These are phyloP conservation scores for Botrytis paeoniae DNA, from an alignment of 2,329 filamentous ascomycete genomes.

Conservation along the genomic window DNA sequence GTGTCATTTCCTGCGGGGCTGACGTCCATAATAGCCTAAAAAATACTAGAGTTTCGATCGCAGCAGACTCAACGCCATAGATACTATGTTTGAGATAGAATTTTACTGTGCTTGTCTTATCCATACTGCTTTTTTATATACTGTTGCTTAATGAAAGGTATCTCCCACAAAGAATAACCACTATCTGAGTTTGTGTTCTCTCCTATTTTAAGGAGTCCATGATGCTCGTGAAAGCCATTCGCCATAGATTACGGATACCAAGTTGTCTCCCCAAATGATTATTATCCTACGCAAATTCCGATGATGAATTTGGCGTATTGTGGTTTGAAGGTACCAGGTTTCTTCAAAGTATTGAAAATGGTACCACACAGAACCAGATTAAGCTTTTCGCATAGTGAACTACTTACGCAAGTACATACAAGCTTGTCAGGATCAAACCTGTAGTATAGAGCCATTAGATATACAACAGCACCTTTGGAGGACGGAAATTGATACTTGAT, in stretches of 20 bases:
- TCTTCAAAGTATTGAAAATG: background rate
- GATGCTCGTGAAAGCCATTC: background rate
- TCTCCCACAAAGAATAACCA: too few relatives aligned
- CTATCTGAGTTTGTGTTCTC: too few relatives aligned
- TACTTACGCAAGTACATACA: background rate
- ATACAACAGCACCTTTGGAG: background rate
- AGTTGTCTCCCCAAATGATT: background rate
- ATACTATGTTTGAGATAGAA: background rate
- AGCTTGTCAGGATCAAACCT: background rate
- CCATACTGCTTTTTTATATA: background rate
- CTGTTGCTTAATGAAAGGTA: background rate
- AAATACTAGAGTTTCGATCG: background rate
- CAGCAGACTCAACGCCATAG: background rate
- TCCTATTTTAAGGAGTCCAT: background rate
- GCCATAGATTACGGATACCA: background rate
- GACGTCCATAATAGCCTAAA: accelerated
- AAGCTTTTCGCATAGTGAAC: background rate
- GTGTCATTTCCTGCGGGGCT: background rate
- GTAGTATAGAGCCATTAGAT: background rate
- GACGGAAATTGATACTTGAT: background rate
- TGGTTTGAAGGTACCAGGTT: background rate
- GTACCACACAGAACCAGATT: background rate
- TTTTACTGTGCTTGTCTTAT: background rate
- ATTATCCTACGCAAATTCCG: background rate
- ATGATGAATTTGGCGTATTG: background rate